Evolutionary conservation across 208 protist genomes (phyloP).

Genomic region (Acanthamoeba triangularis): DNA sequence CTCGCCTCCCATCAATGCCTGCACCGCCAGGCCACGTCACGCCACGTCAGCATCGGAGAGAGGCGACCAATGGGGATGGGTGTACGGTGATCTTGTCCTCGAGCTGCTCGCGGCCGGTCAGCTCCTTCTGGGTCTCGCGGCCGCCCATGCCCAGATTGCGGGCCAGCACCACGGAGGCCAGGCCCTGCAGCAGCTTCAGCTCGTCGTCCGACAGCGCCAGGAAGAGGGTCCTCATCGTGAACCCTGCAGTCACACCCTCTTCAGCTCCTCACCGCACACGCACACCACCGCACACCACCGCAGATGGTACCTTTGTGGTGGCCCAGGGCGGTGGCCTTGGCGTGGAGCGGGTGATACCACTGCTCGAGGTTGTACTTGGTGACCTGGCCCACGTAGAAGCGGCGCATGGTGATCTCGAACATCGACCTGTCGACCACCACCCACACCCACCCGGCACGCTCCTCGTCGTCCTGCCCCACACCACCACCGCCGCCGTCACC

Average conservation of each 20-base stretch:
- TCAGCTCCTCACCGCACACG: too few species aligned
- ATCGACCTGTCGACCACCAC: conserved; percentile 36
- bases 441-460: not conserved
- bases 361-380: conserved; percentile 71
- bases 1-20: not conserved
- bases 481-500: not conserved
- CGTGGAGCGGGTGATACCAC: conserved; percentile 1
- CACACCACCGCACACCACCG: too few species aligned
- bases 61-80: not conserved
- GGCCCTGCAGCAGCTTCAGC: conserved; percentile 43
- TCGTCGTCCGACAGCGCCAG: conserved; percentile 8
- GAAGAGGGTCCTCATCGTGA: not conserved
- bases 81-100: conserved; percentile 58
- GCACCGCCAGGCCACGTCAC: not conserved
- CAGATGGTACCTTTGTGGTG: not conserved
- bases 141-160: conserved; percentile 35
- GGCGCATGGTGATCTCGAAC: conserved; percentile 45
- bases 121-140: conserved; percentile 40
- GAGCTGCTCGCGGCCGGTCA: not conserved
- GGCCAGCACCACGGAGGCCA: conserved; percentile 21
- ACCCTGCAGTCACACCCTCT: not conserved
- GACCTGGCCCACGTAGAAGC: conserved; percentile 47
- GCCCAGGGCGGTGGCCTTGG: not conserved
- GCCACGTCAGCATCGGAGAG: not conserved
- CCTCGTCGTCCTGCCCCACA: not conserved